Percentiles rank a stretch among this genome's conserved stretches.
Evolutionary conservation across 352 stramenopile species (phyloP).

Genomic region (Phytophthora chlamydospora): DNA sequence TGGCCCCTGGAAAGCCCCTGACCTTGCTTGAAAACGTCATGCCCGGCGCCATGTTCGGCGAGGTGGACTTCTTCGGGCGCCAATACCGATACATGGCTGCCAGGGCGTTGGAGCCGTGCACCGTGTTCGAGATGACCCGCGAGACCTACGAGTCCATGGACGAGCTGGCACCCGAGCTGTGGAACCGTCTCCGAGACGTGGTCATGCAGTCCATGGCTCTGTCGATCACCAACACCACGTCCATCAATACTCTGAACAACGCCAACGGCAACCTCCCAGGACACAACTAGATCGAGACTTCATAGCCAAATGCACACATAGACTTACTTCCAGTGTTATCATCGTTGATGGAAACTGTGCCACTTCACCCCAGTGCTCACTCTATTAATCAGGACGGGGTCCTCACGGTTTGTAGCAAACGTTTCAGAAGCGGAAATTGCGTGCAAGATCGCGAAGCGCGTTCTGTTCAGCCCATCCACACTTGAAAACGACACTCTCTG

Average conservation of each 20-base stretch:
- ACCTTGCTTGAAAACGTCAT: constrained; percentile 74
- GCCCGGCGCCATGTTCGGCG: constrained; percentile 83
- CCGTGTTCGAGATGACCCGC: constrained; percentile 77
- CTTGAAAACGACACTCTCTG: constrained; percentile 56
- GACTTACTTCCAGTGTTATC: constrained; percentile 7
- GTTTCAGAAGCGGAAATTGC: constrained; percentile 70
- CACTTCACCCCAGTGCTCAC: too few species aligned
- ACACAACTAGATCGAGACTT: constrained; percentile 22
- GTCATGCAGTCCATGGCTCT: constrained; percentile 87
- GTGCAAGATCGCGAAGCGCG: constrained; percentile 62
- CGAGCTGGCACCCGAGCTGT: constrained; percentile 54
- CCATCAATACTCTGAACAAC: constrained; percentile 69
- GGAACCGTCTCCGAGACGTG: constrained; percentile 79
- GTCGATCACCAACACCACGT: constrained; percentile 75
- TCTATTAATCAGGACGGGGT: too few species aligned
- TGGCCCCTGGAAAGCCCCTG: constrained; percentile 51
- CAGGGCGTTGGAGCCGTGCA: constrained; percentile 49
- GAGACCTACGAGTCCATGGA: constrained; percentile 73
- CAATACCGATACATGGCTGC: constrained; percentile 76
- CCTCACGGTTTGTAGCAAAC: too few species aligned
- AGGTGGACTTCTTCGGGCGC: constrained; percentile 85
- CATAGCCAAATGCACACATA: constrained; percentile 24
- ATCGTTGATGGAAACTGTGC: too few species aligned
- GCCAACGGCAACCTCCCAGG: constrained; percentile 23
- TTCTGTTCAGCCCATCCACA: constrained; percentile 71